Evolutionary conservation across 805 yeast species (phyloP).

Genomic region (Sugiyamaella boreocaroliniensis): DNA sequence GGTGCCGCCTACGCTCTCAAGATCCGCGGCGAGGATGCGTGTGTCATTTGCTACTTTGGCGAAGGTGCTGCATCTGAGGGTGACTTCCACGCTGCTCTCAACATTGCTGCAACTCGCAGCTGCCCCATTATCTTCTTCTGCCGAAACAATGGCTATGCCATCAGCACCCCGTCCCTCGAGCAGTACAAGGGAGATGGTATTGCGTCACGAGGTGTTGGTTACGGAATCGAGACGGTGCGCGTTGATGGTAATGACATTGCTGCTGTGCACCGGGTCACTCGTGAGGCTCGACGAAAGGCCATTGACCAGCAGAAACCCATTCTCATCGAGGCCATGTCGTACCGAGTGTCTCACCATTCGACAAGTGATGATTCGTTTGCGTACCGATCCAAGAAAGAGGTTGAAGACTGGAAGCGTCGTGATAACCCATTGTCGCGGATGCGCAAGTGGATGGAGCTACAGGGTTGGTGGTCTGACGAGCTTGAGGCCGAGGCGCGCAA

Average conservation of each 20-base stretch:
- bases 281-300: constrained; percentile 24
- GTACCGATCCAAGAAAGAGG: constrained; percentile 29
- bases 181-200: constrained; percentile 34
- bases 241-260: constrained; percentile 32
- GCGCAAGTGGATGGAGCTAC: constrained; percentile 28
- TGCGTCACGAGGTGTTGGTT: constrained; percentile 30
- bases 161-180: constrained; percentile 29
- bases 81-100: constrained; percentile 33
- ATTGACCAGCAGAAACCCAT: constrained; percentile 24
- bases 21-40: constrained; percentile 23
- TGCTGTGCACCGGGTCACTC: constrained; percentile 27
- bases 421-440: constrained; percentile 31
- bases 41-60: constrained; percentile 29
- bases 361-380: constrained; percentile 33
- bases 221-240: constrained; percentile 32
- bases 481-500: constrained; percentile 22
- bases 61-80: constrained; percentile 35
- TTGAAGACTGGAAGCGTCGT: constrained; percentile 30
- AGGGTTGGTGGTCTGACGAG: constrained; percentile 28
- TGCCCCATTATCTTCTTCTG: constrained; percentile 32
- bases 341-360: constrained; percentile 32
- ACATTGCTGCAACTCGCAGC: constrained; percentile 31
- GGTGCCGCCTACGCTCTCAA: constrained; percentile 34
- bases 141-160: constrained; percentile 33
- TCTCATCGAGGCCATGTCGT: constrained; percentile 32